Evolutionary conservation across 176 grass and related monocot species (phyloP).

Genomic region (Triticum urartu): DNA sequence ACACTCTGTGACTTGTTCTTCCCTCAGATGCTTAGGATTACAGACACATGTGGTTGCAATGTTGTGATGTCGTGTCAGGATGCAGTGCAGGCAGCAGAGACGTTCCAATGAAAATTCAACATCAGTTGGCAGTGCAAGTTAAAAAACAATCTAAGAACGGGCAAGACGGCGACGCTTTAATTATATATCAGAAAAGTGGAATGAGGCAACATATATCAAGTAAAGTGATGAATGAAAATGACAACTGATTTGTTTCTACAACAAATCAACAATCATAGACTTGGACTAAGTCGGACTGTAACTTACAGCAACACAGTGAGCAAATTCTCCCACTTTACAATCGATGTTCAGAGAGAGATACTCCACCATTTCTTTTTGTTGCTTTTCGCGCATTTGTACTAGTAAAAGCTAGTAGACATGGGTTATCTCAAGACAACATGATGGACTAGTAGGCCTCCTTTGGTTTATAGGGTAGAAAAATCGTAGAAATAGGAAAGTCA

Average conservation of each 20-base stretch:
- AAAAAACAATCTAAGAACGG: background rate
- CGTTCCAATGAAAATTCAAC: background rate
- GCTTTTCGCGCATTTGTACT: background rate
- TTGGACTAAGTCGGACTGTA: background rate
- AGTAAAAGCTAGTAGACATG: background rate
- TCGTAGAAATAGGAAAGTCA: too few species aligned
- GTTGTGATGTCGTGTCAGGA: slow-evolving; percentile 1
- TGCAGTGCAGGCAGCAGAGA: background rate
- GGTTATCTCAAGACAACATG: background rate
- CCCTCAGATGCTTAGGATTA: background rate
- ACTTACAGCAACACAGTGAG: background rate
- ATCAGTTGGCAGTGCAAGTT: background rate
- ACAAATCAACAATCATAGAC: too few species aligned
- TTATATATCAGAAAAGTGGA: background rate
- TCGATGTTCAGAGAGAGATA: background rate
- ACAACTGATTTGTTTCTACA: background rate
- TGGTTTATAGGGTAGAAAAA: too few species aligned
- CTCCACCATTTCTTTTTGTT: background rate
- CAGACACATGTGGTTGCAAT: background rate
- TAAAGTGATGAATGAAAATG: background rate
- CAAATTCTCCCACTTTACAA: background rate
- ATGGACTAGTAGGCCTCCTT: too few species aligned
- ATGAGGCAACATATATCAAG: background rate
- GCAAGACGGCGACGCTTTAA: background rate
- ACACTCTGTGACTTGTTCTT: background rate